Evolutionary conservation across 2,329 filamentous ascomycete genomes (phyloP), one percentile per base, ranked within the genome.

Genomic region (Teratosphaeria viscida): DNA sequence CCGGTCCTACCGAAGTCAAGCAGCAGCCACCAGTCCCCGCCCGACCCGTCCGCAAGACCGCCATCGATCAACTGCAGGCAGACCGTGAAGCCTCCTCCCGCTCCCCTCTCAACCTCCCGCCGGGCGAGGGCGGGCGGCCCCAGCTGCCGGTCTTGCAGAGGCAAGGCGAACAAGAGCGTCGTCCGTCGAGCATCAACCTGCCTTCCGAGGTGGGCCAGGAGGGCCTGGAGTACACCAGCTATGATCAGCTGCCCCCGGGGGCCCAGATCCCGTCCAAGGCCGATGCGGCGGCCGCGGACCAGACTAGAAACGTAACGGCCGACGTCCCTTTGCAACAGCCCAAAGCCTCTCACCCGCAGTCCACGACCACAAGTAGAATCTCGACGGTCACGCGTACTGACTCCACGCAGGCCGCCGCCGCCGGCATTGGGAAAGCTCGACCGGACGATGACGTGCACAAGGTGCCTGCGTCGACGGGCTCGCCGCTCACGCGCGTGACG

Each of bases 301-400:
- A 66, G 76, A 81, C 70, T 62, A 85, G 89, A 69, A 90, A 86
- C 66, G 80, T 96, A 59, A 87, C 84, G 65, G 85, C 87, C 60
- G 89, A 95, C 70, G 77, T 96, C 67, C 88, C 94, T 74, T 83
- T 97, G 60, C 85, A 95, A 75, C 91, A 92, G 60, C 92, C 92
- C 2, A 94, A 86, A 75, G 91, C 92, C 5, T 95, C 91, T 14
- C 80, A 96, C 63, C 88, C 92, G 10, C 84, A 84, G 54, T 84
- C 85, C 23, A 94, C 87, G 68, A 91, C 92, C 61, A 94, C 91
- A 75, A 85, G 89, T 72, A 85, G 88, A 68, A 90, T 96, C 56
- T 85, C 88, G 71, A 80, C 83, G 14, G 91, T 96, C 62, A 96
- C 92, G 37, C 87, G 90, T 65, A 96, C 92, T 65, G 91, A 96